Evolutionary conservation across 371 early-diverging fungal genomes (phyloP).

Genomic region (Mucor racemosus): DNA sequence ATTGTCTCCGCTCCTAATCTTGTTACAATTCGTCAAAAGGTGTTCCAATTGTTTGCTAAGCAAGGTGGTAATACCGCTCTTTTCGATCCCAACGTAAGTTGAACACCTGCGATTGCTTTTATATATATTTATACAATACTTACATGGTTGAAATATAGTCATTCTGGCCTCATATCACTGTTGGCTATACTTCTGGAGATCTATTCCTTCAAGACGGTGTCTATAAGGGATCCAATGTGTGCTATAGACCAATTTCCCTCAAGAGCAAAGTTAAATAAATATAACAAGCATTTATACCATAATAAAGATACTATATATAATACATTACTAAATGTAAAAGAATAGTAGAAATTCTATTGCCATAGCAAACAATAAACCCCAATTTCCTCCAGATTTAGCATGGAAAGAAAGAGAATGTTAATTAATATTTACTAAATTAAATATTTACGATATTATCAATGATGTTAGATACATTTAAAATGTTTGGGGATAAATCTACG

Average conservation of each 20-base stretch:
- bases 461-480: no score
- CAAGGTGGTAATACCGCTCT: constrained; percentile 66
- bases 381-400: background rate
- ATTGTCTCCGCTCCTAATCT: constrained; percentile 46
- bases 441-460: no score
- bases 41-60: constrained; percentile 53
- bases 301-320: no score
- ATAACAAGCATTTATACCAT: no score
- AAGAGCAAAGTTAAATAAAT: constrained; percentile 1
- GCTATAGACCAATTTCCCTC: constrained; percentile 47
- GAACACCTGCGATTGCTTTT: no score
- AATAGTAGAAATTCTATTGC: no score
- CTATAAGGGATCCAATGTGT: constrained; percentile 75
- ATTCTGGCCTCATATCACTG: constrained; percentile 76
- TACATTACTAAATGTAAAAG: no score
- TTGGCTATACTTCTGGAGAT: constrained; percentile 71
- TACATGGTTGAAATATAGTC: constrained; percentile 34
- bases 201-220: constrained; percentile 72
- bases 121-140: no score
- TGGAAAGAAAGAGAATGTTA: background rate
- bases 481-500: constrained; percentile 5
- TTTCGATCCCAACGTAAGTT: constrained; percentile 56
- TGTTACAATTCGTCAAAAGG: constrained; percentile 51
- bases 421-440: no score
- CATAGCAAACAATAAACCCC: no score